Percentiles rank a stretch among this genome's conserved stretches.
These are phyloP conservation scores for Eleusine coracana DNA, from an alignment of 176 grass and related monocot species.

Conservation along the genomic window DNA sequence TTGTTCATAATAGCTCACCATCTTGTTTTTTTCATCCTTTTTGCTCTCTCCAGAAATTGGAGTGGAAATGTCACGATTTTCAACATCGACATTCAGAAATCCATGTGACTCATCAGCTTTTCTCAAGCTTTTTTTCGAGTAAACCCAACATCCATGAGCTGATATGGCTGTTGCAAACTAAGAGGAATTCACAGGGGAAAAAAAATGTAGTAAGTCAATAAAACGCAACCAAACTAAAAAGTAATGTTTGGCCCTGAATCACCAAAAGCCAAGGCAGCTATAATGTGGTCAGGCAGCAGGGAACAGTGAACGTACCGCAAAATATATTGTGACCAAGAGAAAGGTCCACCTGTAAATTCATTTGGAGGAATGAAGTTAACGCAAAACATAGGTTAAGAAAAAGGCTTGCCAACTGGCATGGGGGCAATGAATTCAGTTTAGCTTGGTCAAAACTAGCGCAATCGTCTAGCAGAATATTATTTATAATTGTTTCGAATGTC, in stretches of 20 bases:
- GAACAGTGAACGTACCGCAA: conserved; percentile 50
- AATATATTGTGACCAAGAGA: conserved; percentile 71
- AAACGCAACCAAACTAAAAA: neutral
- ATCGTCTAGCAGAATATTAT: neutral
- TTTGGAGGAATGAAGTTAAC: conserved; percentile 15
- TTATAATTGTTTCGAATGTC: neutral
- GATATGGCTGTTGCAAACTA: conserved; percentile 69
- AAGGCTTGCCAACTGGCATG: neutral
- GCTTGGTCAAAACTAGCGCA: neutral
- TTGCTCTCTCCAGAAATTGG: conserved; percentile 37
- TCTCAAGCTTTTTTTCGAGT: conserved; percentile 46
- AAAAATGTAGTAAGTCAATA: neutral
- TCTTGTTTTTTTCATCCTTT: conserved; percentile 32
- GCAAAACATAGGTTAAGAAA: conserved; percentile 23
- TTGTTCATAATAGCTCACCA: conserved; percentile 49
- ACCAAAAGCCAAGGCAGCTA: neutral
- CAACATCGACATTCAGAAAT: conserved; percentile 49
- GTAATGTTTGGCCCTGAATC: neutral
- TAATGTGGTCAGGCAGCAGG: neutral
- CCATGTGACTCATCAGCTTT: conserved; percentile 55
- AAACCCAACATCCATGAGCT: conserved; percentile 73
- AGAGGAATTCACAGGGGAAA: neutral
- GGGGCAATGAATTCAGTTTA: neutral
- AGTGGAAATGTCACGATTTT: conserved; percentile 45
- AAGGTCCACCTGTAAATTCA: conserved; percentile 78